A percentile compares a stretch with the other conserved stretches of the same genome.
phyloP scores from a whole-genome alignment of 2,329 filamentous ascomycete species.

The Ciborinia camelliae region DNA sequence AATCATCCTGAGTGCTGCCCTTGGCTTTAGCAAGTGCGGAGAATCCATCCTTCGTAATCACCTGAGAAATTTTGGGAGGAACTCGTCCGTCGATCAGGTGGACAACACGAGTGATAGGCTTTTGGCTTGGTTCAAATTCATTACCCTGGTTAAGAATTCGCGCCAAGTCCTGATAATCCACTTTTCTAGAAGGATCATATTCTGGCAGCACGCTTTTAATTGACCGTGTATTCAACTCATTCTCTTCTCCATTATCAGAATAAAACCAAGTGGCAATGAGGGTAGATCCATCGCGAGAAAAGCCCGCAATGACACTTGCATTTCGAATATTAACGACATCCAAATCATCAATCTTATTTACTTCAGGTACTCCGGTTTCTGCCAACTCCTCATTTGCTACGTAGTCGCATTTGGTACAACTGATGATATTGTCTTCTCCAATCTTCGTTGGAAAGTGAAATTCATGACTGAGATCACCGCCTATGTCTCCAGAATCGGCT shows the following conservation, averaged over 20 bases:
- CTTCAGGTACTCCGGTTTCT: constrained; percentile 24
- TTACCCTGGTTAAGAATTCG: background rate
- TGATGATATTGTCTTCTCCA: constrained; percentile 83
- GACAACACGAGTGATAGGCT: background rate
- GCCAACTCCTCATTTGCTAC: constrained; percentile 88
- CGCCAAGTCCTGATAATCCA: background rate
- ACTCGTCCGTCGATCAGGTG: constrained; percentile 11
- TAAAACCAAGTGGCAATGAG: constrained; percentile 63
- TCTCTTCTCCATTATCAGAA: constrained; percentile 27
- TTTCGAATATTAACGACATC: constrained; percentile 18
- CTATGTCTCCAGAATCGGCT: constrained; percentile 95
- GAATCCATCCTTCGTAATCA: background rate
- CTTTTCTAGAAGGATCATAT: constrained; percentile 59
- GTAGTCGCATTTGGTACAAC: constrained; percentile 70
- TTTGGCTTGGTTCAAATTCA: background rate
- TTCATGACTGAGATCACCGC: constrained; percentile 88
- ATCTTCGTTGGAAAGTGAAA: constrained; percentile 79
- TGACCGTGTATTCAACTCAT: constrained; percentile 55
- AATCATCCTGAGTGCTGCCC: background rate
- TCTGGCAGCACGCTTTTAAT: constrained; percentile 64
- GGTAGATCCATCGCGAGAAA: constrained; percentile 63
- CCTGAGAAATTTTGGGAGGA: background rate
- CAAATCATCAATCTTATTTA: background rate
- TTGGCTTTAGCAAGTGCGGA: constrained; percentile 1
- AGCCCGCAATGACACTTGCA: constrained; percentile 52